Conservation (phyloP, 306 rosid species). For the Cicer judaicum region DNA sequence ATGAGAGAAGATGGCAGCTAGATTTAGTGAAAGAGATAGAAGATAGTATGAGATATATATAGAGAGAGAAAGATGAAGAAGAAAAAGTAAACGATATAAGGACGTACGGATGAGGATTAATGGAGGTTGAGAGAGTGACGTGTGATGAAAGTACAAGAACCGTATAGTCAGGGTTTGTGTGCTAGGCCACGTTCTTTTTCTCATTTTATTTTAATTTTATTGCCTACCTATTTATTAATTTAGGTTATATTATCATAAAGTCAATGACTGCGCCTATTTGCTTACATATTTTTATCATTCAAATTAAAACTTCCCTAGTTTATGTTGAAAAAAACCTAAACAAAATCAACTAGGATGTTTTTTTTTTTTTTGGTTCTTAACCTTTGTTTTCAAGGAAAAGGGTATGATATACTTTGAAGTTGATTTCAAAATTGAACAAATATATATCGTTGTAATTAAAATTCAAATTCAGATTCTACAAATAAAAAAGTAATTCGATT, state of each 20-base stretch:
- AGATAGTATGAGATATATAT: background rate
- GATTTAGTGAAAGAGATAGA: slow-evolving; percentile 22
- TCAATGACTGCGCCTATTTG: background rate
- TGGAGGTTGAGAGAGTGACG: background rate
- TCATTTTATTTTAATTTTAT: background rate
- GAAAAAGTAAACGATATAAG: background rate
- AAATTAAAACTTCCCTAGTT: no score
- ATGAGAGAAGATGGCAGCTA: background rate
- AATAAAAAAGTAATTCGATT: no score
- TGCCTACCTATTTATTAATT: background rate
- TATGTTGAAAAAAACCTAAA: no score
- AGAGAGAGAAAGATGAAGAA: slow-evolving; percentile 6
- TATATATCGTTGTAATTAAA: no score
- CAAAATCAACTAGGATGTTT: no score
- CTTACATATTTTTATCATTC: background rate
- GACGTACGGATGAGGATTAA: slow-evolving; percentile 31
- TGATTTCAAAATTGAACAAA: no score
- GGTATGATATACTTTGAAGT: no score
- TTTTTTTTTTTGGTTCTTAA: no score
- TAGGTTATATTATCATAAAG: background rate
- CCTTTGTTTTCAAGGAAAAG: no score
- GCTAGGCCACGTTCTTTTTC: slow-evolving; percentile 23
- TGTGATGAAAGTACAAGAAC: background rate
- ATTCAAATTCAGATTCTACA: no score
- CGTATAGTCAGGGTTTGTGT: slow-evolving; percentile 36